These are phyloP conservation scores for Pueraria montana DNA, from an alignment of 306 rosid species.

Conservation along the genomic window DNA sequence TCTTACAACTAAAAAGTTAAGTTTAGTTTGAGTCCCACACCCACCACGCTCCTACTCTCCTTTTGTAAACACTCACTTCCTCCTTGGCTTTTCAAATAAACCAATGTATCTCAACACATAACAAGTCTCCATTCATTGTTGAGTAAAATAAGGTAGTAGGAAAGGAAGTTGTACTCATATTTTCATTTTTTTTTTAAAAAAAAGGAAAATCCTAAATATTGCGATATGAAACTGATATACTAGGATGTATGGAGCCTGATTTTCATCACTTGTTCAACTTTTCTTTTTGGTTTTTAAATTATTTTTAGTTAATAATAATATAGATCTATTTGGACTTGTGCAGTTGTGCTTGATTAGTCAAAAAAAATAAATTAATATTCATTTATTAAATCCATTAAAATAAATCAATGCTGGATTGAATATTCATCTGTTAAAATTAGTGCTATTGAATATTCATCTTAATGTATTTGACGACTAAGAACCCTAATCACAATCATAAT, in stretches of 20 bases:
- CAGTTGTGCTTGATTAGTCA: background rate
- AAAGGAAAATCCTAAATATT: too few relatives aligned
- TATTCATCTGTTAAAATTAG: background rate
- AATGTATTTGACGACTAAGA: too few relatives aligned
- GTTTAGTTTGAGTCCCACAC: background rate
- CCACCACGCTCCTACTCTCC: background rate
- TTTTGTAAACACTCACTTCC: background rate
- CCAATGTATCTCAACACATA: background rate
- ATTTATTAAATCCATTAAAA: background rate
- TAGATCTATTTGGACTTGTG: too few relatives aligned
- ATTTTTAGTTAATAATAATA: background rate
- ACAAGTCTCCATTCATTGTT: background rate
- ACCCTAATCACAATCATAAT: background rate
- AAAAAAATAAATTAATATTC: background rate
- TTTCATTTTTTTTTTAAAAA: background rate
- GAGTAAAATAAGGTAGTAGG: background rate
- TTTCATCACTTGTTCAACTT: background rate
- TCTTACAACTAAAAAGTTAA: background rate
- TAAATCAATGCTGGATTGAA: background rate
- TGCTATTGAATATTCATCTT: background rate
- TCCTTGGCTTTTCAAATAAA: background rate
- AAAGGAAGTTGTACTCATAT: background rate
- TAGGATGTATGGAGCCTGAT: background rate
- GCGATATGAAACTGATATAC: too few relatives aligned
- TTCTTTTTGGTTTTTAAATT: too few relatives aligned